A percentile compares a stretch with the other conserved stretches of the same genome.
phyloP scores from a whole-genome alignment of 2,329 filamentous ascomycete genomes.

The Phaeosphaeria sp. region DNA sequence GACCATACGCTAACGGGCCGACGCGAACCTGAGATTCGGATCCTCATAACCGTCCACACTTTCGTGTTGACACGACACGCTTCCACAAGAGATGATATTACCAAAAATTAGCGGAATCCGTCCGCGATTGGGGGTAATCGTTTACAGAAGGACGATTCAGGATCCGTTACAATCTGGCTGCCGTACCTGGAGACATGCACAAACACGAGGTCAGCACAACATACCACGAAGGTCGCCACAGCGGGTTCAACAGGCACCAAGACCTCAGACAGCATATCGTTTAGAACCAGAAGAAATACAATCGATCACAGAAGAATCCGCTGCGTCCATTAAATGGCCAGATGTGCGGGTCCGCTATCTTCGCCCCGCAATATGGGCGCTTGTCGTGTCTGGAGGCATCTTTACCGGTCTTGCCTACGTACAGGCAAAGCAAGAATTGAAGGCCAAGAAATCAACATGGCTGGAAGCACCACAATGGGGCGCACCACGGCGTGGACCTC shows the following conservation, averaged over 20 bases:
- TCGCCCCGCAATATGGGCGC: constrained; percentile 37
- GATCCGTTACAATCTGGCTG: neutral
- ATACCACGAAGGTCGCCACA: neutral
- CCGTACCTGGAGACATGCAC: neutral
- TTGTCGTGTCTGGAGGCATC: constrained; percentile 35
- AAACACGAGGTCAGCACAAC: neutral
- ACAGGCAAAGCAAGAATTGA: constrained; percentile 34
- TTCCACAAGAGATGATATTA: neutral
- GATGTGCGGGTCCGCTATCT: constrained; percentile 30
- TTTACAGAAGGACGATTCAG: neutral
- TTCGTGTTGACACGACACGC: constrained; percentile 4
- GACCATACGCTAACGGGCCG: constrained; percentile 9
- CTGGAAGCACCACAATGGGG: constrained; percentile 25
- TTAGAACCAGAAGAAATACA: neutral
- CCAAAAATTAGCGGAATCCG: neutral
- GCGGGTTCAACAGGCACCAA: neutral
- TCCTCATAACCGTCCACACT: constrained; percentile 5
- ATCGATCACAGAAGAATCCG: neutral
- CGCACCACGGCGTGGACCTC: constrained; percentile 19
- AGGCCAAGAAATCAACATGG: constrained; percentile 20
- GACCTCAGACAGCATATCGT: neutral
- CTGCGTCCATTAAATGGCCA: constrained; percentile 10
- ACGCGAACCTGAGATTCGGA: constrained; percentile 14
- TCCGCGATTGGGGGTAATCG: neutral
- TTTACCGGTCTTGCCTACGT: constrained; percentile 36